Percentiles rank a stretch among this genome's conserved stretches.
These are phyloP conservation scores for Nematodospora valgi DNA, from an alignment of 805 yeast genomes.

Conservation along the genomic window DNA sequence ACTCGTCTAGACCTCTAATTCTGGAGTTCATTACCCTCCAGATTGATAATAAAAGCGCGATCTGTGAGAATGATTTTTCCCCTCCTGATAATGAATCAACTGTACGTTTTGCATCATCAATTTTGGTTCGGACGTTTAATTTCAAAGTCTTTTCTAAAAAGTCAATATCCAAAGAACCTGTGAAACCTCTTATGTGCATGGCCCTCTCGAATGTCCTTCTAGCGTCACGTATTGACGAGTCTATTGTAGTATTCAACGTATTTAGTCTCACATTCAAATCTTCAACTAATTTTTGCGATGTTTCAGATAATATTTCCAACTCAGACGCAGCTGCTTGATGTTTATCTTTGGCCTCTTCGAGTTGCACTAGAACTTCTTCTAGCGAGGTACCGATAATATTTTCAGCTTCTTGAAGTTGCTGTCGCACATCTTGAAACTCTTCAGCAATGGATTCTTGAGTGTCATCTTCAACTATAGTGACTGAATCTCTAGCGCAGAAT, in stretches of 20 bases:
- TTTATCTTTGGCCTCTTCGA: constrained; percentile 40
- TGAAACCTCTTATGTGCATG: constrained; percentile 63
- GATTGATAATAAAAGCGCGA: constrained; percentile 79
- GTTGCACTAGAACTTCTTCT: constrained; percentile 51
- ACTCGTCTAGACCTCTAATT: constrained; percentile 90
- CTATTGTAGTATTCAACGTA: constrained; percentile 30
- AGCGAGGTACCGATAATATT: constrained; percentile 50
- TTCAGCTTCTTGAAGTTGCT: constrained; percentile 51
- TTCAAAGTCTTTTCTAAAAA: constrained; percentile 47
- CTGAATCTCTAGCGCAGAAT: constrained; percentile 48
- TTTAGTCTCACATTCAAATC: constrained; percentile 32
- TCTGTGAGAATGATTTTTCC: constrained; percentile 91
- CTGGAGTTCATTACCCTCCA: constrained; percentile 92
- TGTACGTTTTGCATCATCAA: constrained; percentile 56
- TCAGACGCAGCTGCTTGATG: constrained; percentile 41
- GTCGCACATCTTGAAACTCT: constrained; percentile 46
- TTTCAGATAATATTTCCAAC: constrained; percentile 30
- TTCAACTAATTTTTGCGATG: constrained; percentile 21
- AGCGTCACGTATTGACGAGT: constrained; percentile 29
- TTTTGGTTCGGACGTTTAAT: constrained; percentile 60
- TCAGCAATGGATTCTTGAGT: constrained; percentile 45
- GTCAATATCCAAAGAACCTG: constrained; percentile 69
- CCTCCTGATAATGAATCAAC: constrained; percentile 93
- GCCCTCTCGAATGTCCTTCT: constrained; percentile 51
- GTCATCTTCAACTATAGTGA: constrained; percentile 36